Percentiles rank a stretch among this genome's conserved stretches.
These are phyloP conservation scores for Lolium rigidum DNA, from an alignment of 176 grass and related monocot species.

Conservation along the genomic window DNA sequence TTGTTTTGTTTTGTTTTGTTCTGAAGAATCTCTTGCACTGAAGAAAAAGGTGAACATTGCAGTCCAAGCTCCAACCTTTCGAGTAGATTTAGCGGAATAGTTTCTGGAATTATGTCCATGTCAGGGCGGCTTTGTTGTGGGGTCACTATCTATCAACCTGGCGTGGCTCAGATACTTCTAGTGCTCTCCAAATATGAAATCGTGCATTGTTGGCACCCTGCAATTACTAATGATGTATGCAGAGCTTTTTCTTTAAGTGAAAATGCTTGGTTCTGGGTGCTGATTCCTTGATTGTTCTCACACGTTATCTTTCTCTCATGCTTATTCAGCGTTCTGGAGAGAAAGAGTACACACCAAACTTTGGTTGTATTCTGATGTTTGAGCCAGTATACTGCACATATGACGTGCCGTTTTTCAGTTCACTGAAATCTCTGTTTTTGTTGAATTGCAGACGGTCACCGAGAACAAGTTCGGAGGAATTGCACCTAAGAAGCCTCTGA, in stretches of 20 bases:
- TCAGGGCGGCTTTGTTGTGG: slow-evolving; percentile 27
- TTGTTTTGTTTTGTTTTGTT: neutral
- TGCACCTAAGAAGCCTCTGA: slow-evolving; percentile 82
- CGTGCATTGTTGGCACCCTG: neutral
- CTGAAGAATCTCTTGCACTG: neutral
- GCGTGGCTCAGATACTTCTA: slow-evolving; percentile 27
- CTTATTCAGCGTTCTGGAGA: neutral
- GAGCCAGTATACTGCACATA: neutral
- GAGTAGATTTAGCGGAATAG: slow-evolving; percentile 17
- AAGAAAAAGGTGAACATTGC: neutral
- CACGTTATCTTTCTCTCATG: neutral
- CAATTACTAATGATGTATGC: neutral
- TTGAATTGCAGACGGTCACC: slow-evolving; percentile 40
- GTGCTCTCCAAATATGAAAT: slow-evolving; percentile 5
- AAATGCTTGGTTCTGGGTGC: neutral
- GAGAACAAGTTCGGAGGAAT: slow-evolving; percentile 89
- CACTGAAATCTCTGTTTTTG: neutral
- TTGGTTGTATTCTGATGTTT: neutral
- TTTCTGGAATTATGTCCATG: slow-evolving; percentile 8
- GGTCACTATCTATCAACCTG: neutral
- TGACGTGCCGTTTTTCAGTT: neutral
- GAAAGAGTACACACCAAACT: neutral
- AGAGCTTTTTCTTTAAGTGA: neutral
- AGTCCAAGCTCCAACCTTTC: neutral
- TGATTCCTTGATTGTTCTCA: slow-evolving; percentile 19